Percentiles rank a stretch among this genome's conserved stretches.
These are phyloP conservation scores for Yamagishiella unicocca DNA, from an alignment of 139 green algal genomes.

Conservation along the genomic window DNA sequence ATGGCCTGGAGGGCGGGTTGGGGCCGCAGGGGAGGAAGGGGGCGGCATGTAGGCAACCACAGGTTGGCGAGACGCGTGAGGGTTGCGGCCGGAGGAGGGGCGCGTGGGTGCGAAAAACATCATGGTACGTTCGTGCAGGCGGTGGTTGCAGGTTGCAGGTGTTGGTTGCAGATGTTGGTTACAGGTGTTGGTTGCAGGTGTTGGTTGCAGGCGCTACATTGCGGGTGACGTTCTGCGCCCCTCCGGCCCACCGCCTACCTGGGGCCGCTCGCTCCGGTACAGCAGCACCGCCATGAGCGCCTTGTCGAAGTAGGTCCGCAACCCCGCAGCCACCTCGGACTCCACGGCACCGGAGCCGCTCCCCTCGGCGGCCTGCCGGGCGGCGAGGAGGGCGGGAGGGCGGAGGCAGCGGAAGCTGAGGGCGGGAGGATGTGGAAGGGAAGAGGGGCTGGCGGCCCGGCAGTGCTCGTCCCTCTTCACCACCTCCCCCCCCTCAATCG, in stretches of 20 bases:
- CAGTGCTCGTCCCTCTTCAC: background rate
- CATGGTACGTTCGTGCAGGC: too few relatives aligned
- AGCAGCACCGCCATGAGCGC: constrained; percentile 81
- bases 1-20: constrained; percentile 1
- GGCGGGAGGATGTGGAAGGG: background rate
- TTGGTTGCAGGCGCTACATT: too few relatives aligned
- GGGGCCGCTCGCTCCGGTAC: constrained; percentile 81
- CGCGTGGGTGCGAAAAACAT: too few relatives aligned
- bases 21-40: background rate
- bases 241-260: too few relatives aligned
- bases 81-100: too few relatives aligned
- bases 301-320: constrained; percentile 91
- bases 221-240: too few relatives aligned
- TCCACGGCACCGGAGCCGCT: constrained; percentile 44
- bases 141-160: too few relatives aligned
- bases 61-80: too few relatives aligned
- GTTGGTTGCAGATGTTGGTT: too few relatives aligned
- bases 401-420: background rate
- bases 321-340: constrained; percentile 67
- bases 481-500: background rate
- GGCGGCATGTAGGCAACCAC: too few relatives aligned
- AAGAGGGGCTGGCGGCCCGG: background rate
- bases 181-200: too few relatives aligned
- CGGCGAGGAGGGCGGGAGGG: background rate
- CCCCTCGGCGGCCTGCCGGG: constrained; percentile 16